Conservation (phyloP, 2,329 filamentous ascomycete genomes). For the Apiospora phragmitis region DNA sequence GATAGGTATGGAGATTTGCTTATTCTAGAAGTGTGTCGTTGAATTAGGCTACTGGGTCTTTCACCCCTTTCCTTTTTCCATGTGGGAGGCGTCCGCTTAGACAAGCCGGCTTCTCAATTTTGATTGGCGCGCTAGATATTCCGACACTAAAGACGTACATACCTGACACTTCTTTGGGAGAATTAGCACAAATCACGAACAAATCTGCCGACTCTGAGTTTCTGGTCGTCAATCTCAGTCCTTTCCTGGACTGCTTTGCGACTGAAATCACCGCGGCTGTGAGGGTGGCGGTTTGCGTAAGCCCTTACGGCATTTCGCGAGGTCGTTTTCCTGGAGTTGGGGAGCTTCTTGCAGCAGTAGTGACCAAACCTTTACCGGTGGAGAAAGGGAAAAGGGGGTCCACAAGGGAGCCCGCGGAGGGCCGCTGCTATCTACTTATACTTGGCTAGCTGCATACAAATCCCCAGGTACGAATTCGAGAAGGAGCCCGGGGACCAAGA, state of each 20-base stretch:
- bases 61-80: not conserved
- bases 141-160: not conserved
- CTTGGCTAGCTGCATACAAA: not conserved
- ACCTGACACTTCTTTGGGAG: not conserved
- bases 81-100: not conserved
- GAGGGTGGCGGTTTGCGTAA: not conserved
- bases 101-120: not conserved
- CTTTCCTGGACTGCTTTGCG: not conserved
- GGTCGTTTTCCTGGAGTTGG: not conserved
- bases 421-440: not conserved
- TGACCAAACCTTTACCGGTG: too few species aligned
- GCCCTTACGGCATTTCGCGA: not conserved
- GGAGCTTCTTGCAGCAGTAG: not conserved
- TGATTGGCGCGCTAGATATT: not conserved
- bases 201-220: too few species aligned
- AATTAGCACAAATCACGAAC: not conserved
- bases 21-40: not conserved
- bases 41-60: not conserved
- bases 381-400: not conserved
- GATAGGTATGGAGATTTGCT: not conserved
- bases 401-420: not conserved
- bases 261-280: not conserved
- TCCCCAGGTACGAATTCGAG: not conserved
- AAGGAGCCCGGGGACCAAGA: not conserved
- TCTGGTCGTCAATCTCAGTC: too few species aligned